A percentile compares a stretch with the other conserved stretches of the same genome.
phyloP scores from a whole-genome alignment of 441 rosid genomes.

The Bocquillonia castaneifolia region DNA sequence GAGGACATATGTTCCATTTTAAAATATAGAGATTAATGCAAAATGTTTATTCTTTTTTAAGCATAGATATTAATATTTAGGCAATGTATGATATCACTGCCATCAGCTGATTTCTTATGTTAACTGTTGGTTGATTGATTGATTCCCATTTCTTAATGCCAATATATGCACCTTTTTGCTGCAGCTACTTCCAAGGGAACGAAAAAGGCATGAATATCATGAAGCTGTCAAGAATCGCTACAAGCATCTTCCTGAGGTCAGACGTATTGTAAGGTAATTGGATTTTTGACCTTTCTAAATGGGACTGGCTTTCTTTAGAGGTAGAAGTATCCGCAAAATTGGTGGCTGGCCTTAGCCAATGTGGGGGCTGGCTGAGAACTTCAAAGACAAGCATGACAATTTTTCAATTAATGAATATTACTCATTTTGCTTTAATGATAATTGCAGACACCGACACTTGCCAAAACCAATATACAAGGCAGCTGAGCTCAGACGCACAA shows the following conservation, averaged over 20 bases:
- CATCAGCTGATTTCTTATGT: background rate
- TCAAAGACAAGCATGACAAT: no score
- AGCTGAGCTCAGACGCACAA: constrained; percentile 34
- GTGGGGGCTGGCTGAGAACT: no score
- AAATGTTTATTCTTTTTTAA: no score
- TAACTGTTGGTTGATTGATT: background rate
- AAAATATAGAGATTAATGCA: background rate
- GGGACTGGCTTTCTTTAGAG: background rate
- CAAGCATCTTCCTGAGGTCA: constrained; percentile 86
- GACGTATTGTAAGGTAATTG: constrained; percentile 75
- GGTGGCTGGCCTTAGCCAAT: no score
- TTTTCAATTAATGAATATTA: background rate
- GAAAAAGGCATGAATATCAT: constrained; percentile 66
- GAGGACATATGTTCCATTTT: background rate
- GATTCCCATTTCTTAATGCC: background rate
- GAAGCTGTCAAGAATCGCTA: constrained; percentile 85
- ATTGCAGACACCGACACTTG: constrained; percentile 78
- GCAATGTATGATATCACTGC: background rate
- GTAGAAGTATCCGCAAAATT: no score
- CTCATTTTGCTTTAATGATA: constrained; percentile 7
- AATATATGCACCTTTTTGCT: constrained; percentile 1
- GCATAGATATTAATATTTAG: background rate
- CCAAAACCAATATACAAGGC: constrained; percentile 87
- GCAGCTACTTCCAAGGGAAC: constrained; percentile 88
- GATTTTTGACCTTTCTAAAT: background rate